Base-by-base conservation (phyloP, 306 rosid genomes). In the Purshia tridentata region DNA sequence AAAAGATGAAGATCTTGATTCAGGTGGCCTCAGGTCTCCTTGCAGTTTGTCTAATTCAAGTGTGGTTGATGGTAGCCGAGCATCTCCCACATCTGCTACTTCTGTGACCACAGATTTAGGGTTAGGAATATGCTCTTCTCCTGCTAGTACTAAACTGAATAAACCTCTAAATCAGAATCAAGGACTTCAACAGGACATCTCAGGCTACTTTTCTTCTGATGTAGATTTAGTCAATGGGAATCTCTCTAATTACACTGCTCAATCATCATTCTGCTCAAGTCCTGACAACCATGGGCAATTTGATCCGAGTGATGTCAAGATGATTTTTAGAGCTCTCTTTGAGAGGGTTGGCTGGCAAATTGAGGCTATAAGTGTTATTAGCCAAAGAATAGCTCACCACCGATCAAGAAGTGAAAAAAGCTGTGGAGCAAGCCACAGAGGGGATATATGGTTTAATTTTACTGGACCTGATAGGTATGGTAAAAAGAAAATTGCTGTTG, bases 71-170 rank as follows among this genome's bases (percentile, higher is more conserved):
- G 87, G 88, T 51, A 76, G 82, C 80, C 87, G 74, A 81, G 77
- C 86, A 84, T 93, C 97, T 78, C 88, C 91, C 39, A 78, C 94
- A 61, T 94, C 98, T 46, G 85, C 79, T 16, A 83, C 86, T 79
- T 94, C 98, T 18, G 87, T 91, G 72, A 94, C 93, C 40, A 94
- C 97, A 35, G 98, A 91, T 70, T 86, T 94, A 48, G 96, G 95
- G 51, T 78, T 94, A 76, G 97, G 97, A 69, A 80, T 87, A 41
- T 79, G 84, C 83, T 84, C 89, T 61, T 84, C 90, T 68, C 78
- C 86, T 47, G 67, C 76, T 81, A 74, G 52, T 83, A 56, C 51
- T 54, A 82, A 75, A 76, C 62, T 76, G 54, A 85, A 82, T 69
- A 83, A 78, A 80, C 76, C 82, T 63, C 58, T 68, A 61, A 47